phyloP scores from a whole-genome alignment of 2,329 filamentous ascomycete species.

The Colletotrichum cereale region DNA sequence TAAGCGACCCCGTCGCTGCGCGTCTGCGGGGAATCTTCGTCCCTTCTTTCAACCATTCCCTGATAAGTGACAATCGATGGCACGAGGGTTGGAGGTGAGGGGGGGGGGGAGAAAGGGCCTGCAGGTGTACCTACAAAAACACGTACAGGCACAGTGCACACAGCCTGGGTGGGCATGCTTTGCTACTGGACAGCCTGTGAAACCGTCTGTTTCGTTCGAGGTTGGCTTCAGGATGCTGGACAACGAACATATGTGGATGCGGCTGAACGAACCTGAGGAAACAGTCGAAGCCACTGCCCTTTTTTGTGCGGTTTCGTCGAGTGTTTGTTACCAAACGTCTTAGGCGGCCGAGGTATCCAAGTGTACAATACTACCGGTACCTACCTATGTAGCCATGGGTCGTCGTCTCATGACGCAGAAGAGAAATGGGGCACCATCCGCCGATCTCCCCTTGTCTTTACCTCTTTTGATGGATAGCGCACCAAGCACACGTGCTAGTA shows the following conservation, averaged over 20 bases:
- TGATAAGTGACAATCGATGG: constrained; percentile 20
- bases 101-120: not conserved
- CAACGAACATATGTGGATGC: too few relatives aligned
- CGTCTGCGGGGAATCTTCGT: constrained; percentile 34
- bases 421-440: constrained; percentile 13
- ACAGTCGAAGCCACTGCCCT: not conserved
- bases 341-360: not conserved
- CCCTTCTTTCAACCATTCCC: constrained; percentile 32
- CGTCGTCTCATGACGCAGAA: not conserved
- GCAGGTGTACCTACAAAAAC: not conserved
- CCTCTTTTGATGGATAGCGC: constrained; percentile 22
- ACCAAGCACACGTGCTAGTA: constrained; percentile 11
- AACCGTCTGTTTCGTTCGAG: not conserved
- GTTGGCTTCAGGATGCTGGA: not conserved
- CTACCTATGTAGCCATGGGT: not conserved
- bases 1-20: constrained; percentile 27
- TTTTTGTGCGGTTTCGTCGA: not conserved
- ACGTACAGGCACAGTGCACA: not conserved
- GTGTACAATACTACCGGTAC: too few relatives aligned
- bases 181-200: not conserved
- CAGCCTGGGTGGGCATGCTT: not conserved
- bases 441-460: constrained; percentile 1
- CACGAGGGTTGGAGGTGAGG: constrained; percentile 2
- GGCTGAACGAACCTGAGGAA: not conserved
- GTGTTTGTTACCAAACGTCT: not conserved